phyloP scores from a whole-genome alignment of 208 protist species.

The Leishmania tarentolae region DNA sequence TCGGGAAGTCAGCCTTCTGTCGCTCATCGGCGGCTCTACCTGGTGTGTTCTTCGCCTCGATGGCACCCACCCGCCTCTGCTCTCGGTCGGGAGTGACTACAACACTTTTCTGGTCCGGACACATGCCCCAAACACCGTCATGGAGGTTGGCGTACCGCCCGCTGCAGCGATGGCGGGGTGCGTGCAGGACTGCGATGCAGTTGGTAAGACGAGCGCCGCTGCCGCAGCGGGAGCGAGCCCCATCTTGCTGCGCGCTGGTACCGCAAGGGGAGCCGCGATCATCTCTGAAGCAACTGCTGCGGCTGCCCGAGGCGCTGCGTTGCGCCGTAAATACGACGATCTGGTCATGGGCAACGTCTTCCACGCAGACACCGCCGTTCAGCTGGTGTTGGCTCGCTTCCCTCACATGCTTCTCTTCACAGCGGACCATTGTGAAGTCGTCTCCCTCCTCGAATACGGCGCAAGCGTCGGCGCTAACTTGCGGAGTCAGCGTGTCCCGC shows the following conservation, averaged over 20 bases:
- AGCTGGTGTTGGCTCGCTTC: conserved; percentile 48
- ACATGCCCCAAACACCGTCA: conserved; percentile 29
- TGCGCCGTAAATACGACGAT: conserved; percentile 15
- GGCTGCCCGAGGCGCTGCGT: neutral
- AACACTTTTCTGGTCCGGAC: conserved; percentile 33
- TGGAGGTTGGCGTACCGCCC: conserved; percentile 34
- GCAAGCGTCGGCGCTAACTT: conserved; percentile 1
- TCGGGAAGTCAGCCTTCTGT: conserved; percentile 64
- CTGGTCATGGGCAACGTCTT: conserved; percentile 35
- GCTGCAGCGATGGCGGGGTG: conserved; percentile 23
- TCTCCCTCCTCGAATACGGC: conserved; percentile 54
- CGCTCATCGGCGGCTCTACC: conserved; percentile 53
- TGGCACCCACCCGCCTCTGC: conserved; percentile 31
- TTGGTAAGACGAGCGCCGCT: neutral
- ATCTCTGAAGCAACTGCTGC: neutral
- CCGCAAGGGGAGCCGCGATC: neutral
- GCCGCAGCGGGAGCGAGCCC: conserved; percentile 6
- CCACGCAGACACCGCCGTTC: conserved; percentile 23
- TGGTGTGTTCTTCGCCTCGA: conserved; percentile 58
- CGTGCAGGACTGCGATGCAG: neutral
- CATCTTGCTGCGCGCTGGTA: conserved; percentile 12
- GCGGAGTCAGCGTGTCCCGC: conserved; percentile 52
- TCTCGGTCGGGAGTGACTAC: conserved; percentile 35
- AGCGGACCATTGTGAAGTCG: conserved; percentile 64
- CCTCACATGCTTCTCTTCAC: conserved; percentile 79